phyloP scores from a whole-genome alignment of 2,329 filamentous ascomycete genomes.

The Blumeriella jaapii region DNA sequence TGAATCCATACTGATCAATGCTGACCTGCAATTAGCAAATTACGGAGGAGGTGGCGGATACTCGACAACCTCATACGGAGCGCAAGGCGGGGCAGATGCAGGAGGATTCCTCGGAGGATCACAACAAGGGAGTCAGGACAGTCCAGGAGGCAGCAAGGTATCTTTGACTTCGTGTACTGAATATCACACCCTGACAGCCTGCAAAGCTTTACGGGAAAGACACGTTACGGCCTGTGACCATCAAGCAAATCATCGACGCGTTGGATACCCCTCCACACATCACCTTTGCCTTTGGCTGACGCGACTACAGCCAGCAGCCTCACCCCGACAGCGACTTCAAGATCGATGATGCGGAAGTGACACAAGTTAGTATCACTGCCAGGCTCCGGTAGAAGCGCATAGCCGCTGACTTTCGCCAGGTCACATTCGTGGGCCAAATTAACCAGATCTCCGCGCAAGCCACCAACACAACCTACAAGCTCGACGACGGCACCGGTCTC shows the following conservation, averaged over 20 bases:
- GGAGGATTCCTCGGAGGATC: conserved; percentile 53
- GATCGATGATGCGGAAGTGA: conserved; percentile 66
- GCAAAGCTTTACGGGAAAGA: conserved; percentile 55
- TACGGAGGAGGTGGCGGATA: conserved; percentile 25
- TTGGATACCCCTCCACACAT: conserved; percentile 6
- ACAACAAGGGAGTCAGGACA: conserved; percentile 45
- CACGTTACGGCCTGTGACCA: conserved; percentile 82
- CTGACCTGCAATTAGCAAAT: conserved; percentile 15
- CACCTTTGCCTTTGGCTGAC: conserved; percentile 7
- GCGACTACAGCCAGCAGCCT: conserved; percentile 41
- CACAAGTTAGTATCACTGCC: conserved; percentile 33
- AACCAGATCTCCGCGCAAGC: conserved; percentile 75
- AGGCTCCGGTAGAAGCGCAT: neutral
- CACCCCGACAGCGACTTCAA: conserved; percentile 68
- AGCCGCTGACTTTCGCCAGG: conserved; percentile 32
- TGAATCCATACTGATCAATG: neutral
- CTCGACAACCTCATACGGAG: conserved; percentile 31
- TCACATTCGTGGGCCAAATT: conserved; percentile 85
- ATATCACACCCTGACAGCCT: neutral
- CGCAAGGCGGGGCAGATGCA: conserved; percentile 45
- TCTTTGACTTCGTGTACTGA: neutral
- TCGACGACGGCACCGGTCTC: conserved; percentile 89
- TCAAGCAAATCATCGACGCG: conserved; percentile 86
- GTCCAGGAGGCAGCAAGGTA: conserved; percentile 36
- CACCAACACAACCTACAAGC: conserved; percentile 82